These are phyloP conservation scores for Paracamarosporium sp. DNA, from an alignment of 2,329 filamentous ascomycete genomes.

Conservation along the genomic window DNA sequence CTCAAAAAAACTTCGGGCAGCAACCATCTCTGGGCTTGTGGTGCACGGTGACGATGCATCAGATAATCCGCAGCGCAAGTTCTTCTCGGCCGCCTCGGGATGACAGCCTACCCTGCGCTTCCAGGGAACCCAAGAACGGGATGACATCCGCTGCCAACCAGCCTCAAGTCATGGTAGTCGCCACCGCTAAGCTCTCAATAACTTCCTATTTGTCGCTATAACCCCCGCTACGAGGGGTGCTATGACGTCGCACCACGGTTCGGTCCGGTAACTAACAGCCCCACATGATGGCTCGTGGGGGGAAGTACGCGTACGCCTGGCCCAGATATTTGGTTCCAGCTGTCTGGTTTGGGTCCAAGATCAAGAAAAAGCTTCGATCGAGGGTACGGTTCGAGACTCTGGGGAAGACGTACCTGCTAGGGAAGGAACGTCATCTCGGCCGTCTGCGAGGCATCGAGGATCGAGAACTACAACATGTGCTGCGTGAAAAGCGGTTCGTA, in stretches of 20 bases:
- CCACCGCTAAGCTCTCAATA: neutral
- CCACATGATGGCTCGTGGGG: neutral
- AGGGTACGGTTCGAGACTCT: neutral
- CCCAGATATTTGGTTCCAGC: neutral
- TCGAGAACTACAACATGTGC: too few relatives aligned
- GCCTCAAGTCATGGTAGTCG: too few relatives aligned
- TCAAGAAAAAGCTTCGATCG: neutral
- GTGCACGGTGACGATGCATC: too few relatives aligned
- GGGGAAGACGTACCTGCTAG: neutral
- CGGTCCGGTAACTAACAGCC: neutral
- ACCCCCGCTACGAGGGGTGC: neutral
- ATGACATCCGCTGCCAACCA: too few relatives aligned
- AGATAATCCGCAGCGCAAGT: too few relatives aligned
- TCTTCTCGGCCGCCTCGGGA: too few relatives aligned
- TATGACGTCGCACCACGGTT: constrained; percentile 1
- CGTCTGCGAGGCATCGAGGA: neutral
- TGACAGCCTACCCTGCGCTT: too few relatives aligned
- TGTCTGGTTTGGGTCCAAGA: neutral
- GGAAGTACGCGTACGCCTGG: neutral
- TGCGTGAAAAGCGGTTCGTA: neutral
- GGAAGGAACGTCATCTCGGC: neutral
- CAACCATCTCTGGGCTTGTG: too few relatives aligned
- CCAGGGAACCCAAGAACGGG: too few relatives aligned
- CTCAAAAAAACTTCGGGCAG: too few relatives aligned
- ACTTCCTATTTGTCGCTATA: neutral